phyloP scores from a whole-genome alignment of 768 basidiomycete genomes.

The Amanita rimosa region DNA sequence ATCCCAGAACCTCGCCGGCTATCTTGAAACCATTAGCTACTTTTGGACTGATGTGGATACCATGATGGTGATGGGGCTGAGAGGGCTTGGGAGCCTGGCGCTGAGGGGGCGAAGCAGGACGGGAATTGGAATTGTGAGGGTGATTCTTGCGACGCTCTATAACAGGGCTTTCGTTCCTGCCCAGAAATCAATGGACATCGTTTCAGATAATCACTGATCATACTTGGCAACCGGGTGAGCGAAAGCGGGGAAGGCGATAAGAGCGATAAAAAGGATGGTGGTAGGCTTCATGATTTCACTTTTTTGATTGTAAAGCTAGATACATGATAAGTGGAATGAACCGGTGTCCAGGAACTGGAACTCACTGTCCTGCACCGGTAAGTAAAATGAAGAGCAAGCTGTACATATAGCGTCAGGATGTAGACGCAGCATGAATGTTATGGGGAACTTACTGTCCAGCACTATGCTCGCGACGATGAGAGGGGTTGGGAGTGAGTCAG shows the following conservation, averaged over 20 bases:
- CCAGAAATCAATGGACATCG: no score
- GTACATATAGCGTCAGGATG: background rate
- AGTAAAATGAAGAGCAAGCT: background rate
- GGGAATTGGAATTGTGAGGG: no score
- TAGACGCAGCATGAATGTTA: background rate
- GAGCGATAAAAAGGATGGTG: background rate
- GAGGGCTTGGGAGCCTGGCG: no score
- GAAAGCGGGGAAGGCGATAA: background rate
- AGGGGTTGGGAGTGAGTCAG: background rate
- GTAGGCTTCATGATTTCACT: background rate
- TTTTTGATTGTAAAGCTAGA: background rate
- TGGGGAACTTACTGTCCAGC: slow-evolving; percentile 3
- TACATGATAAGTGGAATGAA: background rate
- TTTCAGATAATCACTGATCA: no score
- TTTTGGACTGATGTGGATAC: no score
- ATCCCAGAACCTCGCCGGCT: no score
- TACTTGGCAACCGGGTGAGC: background rate
- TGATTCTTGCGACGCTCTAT: no score
- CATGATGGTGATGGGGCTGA: no score
- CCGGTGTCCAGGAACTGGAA: background rate
- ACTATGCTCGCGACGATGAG: background rate
- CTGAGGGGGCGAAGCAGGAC: no score
- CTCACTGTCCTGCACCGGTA: slow-evolving; percentile 3
- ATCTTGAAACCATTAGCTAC: no score
- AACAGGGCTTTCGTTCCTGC: no score